These are phyloP conservation scores for Porodaedalea pini DNA, from an alignment of 1,284 basidiomycete genomes.

Conservation along the genomic window DNA sequence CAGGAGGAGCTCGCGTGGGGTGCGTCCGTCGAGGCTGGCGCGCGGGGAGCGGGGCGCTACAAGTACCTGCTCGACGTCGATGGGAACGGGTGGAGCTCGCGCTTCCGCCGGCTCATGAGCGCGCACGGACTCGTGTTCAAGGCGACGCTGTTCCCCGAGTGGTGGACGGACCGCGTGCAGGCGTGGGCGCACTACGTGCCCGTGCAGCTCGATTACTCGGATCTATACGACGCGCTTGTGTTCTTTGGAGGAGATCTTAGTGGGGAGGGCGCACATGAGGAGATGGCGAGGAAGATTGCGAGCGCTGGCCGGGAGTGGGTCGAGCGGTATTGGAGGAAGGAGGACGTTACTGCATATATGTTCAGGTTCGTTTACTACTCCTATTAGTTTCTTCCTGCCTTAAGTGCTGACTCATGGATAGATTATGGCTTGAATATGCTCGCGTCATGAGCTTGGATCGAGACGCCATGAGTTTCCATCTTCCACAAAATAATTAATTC, in stretches of 20 bases:
- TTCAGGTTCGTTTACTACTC: slow-evolving; percentile 44
- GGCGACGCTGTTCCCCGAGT: slow-evolving; percentile 62
- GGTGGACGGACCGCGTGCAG: slow-evolving; percentile 48
- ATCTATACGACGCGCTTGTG: slow-evolving; percentile 51
- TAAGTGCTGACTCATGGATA: slow-evolving; percentile 11
- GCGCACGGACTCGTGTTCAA: slow-evolving; percentile 63
- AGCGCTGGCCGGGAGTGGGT: slow-evolving; percentile 57
- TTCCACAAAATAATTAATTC: slow-evolving; percentile 1
- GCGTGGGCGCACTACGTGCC: slow-evolving; percentile 64
- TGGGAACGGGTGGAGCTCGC: slow-evolving; percentile 68
- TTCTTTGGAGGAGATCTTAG: slow-evolving; percentile 54
- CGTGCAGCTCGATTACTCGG: slow-evolving; percentile 49
- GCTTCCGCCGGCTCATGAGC: slow-evolving; percentile 64
- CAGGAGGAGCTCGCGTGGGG: slow-evolving; percentile 46
- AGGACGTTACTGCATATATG: slow-evolving; percentile 63
- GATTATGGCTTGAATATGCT: slow-evolving; percentile 43
- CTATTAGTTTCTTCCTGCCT: neutral
- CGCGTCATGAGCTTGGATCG: slow-evolving; percentile 35
- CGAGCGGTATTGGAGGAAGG: slow-evolving; percentile 54
- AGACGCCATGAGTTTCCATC: slow-evolving; percentile 28
- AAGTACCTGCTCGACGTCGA: slow-evolving; percentile 69
- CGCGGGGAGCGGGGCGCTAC: slow-evolving; percentile 43
- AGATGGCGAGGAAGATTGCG: slow-evolving; percentile 54
- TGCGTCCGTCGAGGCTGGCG: slow-evolving; percentile 19
- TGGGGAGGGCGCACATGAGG: slow-evolving; percentile 48